Percentiles rank a stretch among this genome's conserved stretches.
phyloP scores from a whole-genome alignment of 2,329 filamentous ascomycete species.

The Seiridium cupressi region DNA sequence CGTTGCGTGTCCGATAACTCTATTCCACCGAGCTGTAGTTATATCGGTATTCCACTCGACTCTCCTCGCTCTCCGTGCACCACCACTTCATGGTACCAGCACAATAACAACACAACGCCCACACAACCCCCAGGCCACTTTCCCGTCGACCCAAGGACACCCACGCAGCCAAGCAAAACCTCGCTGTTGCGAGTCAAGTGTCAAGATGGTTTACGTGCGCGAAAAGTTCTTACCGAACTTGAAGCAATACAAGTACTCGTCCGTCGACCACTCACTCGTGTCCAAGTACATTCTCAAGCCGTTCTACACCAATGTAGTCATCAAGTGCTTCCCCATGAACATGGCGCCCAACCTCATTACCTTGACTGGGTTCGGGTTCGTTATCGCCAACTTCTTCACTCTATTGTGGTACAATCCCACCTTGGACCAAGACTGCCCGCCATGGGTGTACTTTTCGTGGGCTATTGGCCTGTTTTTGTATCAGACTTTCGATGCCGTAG shows the following conservation, averaged over 20 bases:
- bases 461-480: conserved; percentile 88
- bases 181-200: background rate
- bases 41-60: too few relatives aligned
- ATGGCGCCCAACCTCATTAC: conserved; percentile 94
- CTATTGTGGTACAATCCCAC: conserved; percentile 95
- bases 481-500: conserved; percentile 97
- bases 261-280: conserved; percentile 83
- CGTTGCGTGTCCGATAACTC: conserved; percentile 1
- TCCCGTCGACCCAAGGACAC: background rate
- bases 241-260: conserved; percentile 92
- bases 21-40: background rate
- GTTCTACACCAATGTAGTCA: conserved; percentile 93
- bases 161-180: background rate
- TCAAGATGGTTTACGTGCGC: conserved; percentile 87
- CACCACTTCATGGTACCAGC: background rate
- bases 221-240: conserved; percentile 86
- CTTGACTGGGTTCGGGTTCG: conserved; percentile 84
- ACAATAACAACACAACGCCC: background rate
- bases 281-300: conserved; percentile 96
- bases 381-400: conserved; percentile 85
- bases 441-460: conserved; percentile 95
- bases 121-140: too few relatives aligned
- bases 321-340: conserved; percentile 89
- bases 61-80: background rate
- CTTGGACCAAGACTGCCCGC: conserved; percentile 87